A percentile compares a stretch with the other conserved stretches of the same genome.
Conservation (phyloP, 2,329 filamentous ascomycete genomes). For the Aureobasidium sp. region DNA sequence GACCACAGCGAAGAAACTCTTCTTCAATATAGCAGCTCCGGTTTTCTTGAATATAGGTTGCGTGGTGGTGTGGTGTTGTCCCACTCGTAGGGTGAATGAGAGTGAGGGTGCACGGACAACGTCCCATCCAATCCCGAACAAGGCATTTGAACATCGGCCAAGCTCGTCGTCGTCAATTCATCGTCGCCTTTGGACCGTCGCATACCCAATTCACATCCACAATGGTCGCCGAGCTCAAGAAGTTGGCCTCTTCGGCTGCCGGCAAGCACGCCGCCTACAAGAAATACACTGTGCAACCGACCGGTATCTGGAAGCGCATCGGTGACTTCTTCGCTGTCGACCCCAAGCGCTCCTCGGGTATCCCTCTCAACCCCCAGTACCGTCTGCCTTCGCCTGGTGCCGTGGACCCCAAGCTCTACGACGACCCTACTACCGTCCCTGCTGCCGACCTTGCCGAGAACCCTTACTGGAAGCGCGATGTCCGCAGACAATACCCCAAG, state of each 20-base stretch:
- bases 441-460: constrained; percentile 85
- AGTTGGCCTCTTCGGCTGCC: constrained; percentile 18
- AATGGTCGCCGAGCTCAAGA: constrained; percentile 19
- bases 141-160: constrained; percentile 9
- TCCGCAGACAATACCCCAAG: constrained; percentile 72
- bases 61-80: constrained; percentile 11
- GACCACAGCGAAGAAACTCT: background rate
- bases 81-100: background rate
- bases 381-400: constrained; percentile 76
- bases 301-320: constrained; percentile 78
- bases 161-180: constrained; percentile 5
- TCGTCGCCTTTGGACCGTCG: background rate
- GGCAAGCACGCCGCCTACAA: constrained; percentile 34
- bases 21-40: background rate
- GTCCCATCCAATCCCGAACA: constrained; percentile 1
- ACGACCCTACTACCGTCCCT: constrained; percentile 77
- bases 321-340: constrained; percentile 75
- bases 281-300: constrained; percentile 95
- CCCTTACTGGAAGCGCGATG: constrained; percentile 93
- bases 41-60: background rate
- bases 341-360: constrained; percentile 78
- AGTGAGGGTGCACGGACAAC: constrained; percentile 1
- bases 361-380: constrained; percentile 88
- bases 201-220: constrained; percentile 1
- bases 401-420: constrained; percentile 63